Evolutionary conservation across 1,284 basidiomycete species (phyloP).

Genomic region (Trametes polyzona): DNA sequence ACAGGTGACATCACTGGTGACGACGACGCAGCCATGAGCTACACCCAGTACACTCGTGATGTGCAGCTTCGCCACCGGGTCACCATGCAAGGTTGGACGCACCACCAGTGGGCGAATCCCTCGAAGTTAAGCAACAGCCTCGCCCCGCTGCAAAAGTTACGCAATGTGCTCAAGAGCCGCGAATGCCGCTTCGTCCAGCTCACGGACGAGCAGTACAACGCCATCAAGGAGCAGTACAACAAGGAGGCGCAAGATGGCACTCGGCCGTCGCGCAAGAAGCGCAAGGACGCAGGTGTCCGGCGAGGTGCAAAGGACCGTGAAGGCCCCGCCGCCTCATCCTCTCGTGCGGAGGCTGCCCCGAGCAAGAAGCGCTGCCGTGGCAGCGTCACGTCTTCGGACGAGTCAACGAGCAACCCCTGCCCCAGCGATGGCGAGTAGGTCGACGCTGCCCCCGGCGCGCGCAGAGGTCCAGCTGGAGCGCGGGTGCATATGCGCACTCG

Average conservation of each 20-base stretch:
- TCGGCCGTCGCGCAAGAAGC: background rate
- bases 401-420: no score
- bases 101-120: background rate
- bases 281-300: background rate
- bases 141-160: background rate
- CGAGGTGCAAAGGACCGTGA: background rate
- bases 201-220: background rate
- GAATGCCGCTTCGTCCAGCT: background rate
- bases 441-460: no score
- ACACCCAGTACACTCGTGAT: conserved; percentile 9
- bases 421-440: no score
- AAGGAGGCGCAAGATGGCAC: background rate
- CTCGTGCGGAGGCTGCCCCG: no score
- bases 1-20: background rate
- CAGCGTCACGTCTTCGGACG: no score
- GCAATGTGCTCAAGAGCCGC: background rate
- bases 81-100: conserved; percentile 7
- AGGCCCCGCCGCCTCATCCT: no score
- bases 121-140: conserved; percentile 3
- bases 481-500: no score
- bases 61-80: conserved; percentile 2
- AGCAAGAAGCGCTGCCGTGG: no score
- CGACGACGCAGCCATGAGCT: background rate
- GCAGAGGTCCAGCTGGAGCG: no score
- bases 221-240: background rate